Evolutionary conservation across 2,329 filamentous ascomycete species (phyloP).

Genomic region (Drechmeria coniospora): DNA sequence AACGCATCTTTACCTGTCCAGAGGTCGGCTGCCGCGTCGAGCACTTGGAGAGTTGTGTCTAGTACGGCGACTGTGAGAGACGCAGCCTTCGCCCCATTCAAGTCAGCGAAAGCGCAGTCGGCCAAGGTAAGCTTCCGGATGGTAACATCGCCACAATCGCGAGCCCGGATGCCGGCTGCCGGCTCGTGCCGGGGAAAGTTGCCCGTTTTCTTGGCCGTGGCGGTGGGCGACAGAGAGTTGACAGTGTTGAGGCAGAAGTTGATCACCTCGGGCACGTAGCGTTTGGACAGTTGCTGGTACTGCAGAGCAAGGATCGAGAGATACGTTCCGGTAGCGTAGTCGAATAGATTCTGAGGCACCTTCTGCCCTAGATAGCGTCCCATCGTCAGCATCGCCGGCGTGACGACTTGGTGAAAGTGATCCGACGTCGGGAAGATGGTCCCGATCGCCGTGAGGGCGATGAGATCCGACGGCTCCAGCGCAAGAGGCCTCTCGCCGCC

Average conservation of each 20-base stretch:
- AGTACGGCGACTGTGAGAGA: constrained; percentile 42
- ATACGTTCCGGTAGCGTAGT: constrained; percentile 62
- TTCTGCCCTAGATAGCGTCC: constrained; percentile 69
- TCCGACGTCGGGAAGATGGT: constrained; percentile 89
- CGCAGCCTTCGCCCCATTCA: constrained; percentile 17
- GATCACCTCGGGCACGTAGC: constrained; percentile 79
- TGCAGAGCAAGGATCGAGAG: constrained; percentile 64
- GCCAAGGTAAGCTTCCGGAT: constrained; percentile 41
- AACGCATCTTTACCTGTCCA: constrained; percentile 66
- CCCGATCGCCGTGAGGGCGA: constrained; percentile 69
- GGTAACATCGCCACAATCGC: constrained; percentile 21
- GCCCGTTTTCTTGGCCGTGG: constrained; percentile 29
- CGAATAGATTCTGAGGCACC: constrained; percentile 45
- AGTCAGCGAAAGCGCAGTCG: constrained; percentile 32
- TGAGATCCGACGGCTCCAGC: constrained; percentile 54
- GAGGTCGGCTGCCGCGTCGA: constrained; percentile 52
- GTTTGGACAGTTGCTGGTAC: constrained; percentile 70
- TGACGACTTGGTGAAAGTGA: constrained; percentile 91
- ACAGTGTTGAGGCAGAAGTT: constrained; percentile 69
- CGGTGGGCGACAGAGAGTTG: constrained; percentile 44
- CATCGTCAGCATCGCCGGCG: constrained; percentile 77
- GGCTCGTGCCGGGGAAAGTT: constrained; percentile 48
- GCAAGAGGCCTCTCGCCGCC: constrained; percentile 30
- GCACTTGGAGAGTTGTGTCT: constrained; percentile 45
- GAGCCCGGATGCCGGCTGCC: constrained; percentile 33